Evolutionary conservation across 768 basidiomycete genomes (phyloP), one percentile per base, ranked within the genome.

Genomic region (Tricholoma terreum): DNA sequence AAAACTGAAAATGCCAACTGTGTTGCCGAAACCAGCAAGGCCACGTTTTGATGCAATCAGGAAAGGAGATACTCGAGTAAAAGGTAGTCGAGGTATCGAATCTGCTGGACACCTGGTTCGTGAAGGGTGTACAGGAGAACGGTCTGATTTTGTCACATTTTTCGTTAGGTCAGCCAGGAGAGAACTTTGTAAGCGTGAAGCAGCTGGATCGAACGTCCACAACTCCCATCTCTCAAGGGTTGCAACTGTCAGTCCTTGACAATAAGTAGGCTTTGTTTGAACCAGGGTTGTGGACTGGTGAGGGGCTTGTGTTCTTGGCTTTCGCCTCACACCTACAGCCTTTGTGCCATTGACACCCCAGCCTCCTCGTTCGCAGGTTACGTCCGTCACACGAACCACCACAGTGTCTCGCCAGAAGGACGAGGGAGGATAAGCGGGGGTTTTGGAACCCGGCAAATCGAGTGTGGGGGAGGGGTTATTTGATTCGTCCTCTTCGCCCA

Each of bases 221-320:
- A 89, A 62, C 61, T 94, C 90, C 92, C 92, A 94, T 54, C 91
- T 76, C 56, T 92, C 89, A 38, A 93, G 70, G 22, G 84, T 85
- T 10, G 86, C 78, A 27, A 74, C 63, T 17, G 87, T 84, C 58
- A 92, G 70, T 12, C 87, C 88, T 34, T 72, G 65, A 12, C 64
- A 58, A 10, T 58, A 63, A 22, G 57, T 40, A 49, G 50, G 50
- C 27, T 50, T 58, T 46, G 57, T 17, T 21, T 58, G 54, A 15
- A 36, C 34, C 45, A 52, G 50, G 27, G 61, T 60, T 21, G 54
- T 60, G 31, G 69, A 58, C 46, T 65, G 66, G 64, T 65, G 60
- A 68, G 67, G 77, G 45, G 63, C 66, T 55, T 68, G 73, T 12
- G 72, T 60, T 50, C 89, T 80, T 11, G 85, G 77, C 62, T 80